Conservation (phyloP, 805 yeast genomes). For the Saccharomycopsis sp. region DNA sequence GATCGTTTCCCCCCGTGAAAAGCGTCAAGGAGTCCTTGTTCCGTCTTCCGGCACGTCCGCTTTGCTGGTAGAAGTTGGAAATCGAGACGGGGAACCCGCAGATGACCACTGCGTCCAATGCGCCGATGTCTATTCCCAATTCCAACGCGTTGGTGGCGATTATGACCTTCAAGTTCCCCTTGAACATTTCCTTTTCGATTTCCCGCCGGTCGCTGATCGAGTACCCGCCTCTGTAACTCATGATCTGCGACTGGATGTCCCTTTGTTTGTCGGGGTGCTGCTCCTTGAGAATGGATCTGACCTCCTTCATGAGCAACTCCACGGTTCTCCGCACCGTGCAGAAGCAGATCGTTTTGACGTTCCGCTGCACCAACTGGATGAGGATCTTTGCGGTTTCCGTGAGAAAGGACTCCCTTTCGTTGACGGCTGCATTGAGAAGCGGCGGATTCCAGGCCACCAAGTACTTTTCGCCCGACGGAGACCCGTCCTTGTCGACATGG, state of each 20-base stretch:
- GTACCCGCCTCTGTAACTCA: constrained; percentile 96
- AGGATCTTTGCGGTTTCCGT: constrained; percentile 70
- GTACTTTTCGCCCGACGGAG: constrained; percentile 76
- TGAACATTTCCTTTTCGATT: constrained; percentile 86
- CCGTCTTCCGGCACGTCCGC: constrained; percentile 96
- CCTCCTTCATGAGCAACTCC: constrained; percentile 81
- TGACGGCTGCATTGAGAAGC: constrained; percentile 48
- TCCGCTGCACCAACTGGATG: constrained; percentile 53
- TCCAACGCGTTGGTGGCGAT: constrained; percentile 95
- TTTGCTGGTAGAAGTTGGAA: constrained; percentile 87
- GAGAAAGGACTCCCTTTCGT: constrained; percentile 59
- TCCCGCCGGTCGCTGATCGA: constrained; percentile 77
- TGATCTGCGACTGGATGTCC: constrained; percentile 53
- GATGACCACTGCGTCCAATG: constrained; percentile 82
- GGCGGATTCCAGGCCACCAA: constrained; percentile 86
- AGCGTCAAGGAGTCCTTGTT: constrained; percentile 78
- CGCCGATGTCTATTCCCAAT: constrained; percentile 92
- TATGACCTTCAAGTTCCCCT: constrained; percentile 76
- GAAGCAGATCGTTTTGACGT: constrained; percentile 80
- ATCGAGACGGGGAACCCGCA: constrained; percentile 90
- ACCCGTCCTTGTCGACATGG: constrained; percentile 74
- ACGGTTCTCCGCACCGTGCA: constrained; percentile 83
- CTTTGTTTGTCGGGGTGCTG: constrained; percentile 30
- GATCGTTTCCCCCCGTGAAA: constrained; percentile 74
- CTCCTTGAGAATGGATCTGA: constrained; percentile 47